Evolutionary conservation across 2,329 filamentous ascomycete species (phyloP).

Genomic region (Sporothrix brasiliensis): DNA sequence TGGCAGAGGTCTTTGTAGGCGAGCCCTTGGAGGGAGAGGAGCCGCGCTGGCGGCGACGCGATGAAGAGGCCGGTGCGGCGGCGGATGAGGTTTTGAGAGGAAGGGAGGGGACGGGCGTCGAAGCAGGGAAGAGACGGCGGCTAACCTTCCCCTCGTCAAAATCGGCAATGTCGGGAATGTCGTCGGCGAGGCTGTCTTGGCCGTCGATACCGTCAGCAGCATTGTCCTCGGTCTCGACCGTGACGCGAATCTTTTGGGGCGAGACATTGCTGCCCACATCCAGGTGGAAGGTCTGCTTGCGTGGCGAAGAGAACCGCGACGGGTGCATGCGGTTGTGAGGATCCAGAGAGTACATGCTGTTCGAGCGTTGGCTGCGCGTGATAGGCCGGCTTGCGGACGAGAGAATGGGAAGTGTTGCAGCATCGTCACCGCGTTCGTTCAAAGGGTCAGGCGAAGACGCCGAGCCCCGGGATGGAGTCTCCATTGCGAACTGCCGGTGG

Average conservation of each 20-base stretch:
- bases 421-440: constrained; percentile 43
- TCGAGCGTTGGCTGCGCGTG: constrained; percentile 49
- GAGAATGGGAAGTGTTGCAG: not conserved
- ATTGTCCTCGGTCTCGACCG: constrained; percentile 55
- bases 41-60: constrained; percentile 26
- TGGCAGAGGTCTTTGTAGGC: constrained; percentile 51
- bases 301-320: constrained; percentile 47
- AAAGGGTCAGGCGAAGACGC: constrained; percentile 58
- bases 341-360: constrained; percentile 32
- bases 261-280: constrained; percentile 56
- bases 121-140: constrained; percentile 44
- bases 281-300: constrained; percentile 61
- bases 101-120: constrained; percentile 44
- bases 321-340: constrained; percentile 21
- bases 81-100: constrained; percentile 25
- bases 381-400: constrained; percentile 46
- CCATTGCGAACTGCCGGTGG: constrained; percentile 23
- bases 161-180: not conserved
- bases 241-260: constrained; percentile 58
- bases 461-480: constrained; percentile 36
- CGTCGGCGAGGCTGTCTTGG: not conserved
- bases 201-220: constrained; percentile 30
- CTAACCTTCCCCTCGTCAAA: constrained; percentile 39
- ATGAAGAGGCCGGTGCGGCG: not conserved
- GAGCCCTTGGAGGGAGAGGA: constrained; percentile 28